phyloP scores from a whole-genome alignment of 2,329 filamentous ascomycete genomes.

The Sporothrix luriei region DNA sequence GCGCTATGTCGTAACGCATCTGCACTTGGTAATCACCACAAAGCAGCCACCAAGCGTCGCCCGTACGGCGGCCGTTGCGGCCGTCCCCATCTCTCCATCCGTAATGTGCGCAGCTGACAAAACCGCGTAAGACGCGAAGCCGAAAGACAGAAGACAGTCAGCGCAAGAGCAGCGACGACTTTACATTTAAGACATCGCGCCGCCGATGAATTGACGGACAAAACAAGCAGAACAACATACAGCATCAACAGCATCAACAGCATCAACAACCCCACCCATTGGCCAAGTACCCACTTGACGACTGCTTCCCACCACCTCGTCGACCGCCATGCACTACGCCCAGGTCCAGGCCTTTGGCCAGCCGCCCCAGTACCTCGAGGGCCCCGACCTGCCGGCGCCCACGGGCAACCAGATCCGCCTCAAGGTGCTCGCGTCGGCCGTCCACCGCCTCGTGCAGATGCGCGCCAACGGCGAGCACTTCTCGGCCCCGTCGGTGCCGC shows the following conservation, averaged over 20 bases:
- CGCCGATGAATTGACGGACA: background rate
- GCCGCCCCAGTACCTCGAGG: constrained; percentile 30
- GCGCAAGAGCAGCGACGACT: background rate
- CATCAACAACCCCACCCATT: background rate
- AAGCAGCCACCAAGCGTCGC: too few species aligned
- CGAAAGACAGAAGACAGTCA: background rate
- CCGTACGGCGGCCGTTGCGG: too few species aligned
- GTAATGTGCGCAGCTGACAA: constrained; percentile 5
- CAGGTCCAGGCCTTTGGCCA: constrained; percentile 32
- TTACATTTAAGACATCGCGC: background rate
- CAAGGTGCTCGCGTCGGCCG: constrained; percentile 55
- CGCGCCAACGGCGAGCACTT: constrained; percentile 60
- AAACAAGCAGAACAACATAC: background rate
- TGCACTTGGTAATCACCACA: background rate
- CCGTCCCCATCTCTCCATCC: background rate
- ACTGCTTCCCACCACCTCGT: background rate
- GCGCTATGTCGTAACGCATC: background rate
- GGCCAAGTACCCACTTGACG: background rate
- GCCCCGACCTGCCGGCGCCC: constrained; percentile 32
- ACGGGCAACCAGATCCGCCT: constrained; percentile 47
- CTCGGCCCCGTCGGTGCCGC: constrained; percentile 52
- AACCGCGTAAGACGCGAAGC: background rate
- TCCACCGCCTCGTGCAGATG: constrained; percentile 57
- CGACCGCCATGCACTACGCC: constrained; percentile 26
- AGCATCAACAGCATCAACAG: background rate